phyloP scores from a whole-genome alignment of 306 rosid species.

The Sphenostylis stenocarpa region DNA sequence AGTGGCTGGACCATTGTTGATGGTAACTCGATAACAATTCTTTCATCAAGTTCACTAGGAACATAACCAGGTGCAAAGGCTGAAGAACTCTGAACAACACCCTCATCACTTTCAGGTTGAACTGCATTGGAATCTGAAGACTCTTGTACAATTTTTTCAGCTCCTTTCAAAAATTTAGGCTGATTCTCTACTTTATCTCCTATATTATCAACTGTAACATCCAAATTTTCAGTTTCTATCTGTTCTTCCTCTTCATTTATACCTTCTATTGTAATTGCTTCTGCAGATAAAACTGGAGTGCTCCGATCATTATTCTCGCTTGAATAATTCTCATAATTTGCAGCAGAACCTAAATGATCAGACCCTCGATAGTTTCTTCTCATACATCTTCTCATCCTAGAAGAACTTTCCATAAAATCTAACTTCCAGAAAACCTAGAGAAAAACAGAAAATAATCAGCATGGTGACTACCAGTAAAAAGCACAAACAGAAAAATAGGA shows the following conservation, averaged over 20 bases:
- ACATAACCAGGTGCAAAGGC: constrained; percentile 76
- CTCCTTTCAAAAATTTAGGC: constrained; percentile 49
- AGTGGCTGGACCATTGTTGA: constrained; percentile 93
- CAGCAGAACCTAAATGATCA: constrained; percentile 92
- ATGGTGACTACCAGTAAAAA: neutral
- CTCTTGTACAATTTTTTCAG: constrained; percentile 41
- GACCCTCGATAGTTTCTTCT: constrained; percentile 82
- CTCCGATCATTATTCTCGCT: constrained; percentile 48
- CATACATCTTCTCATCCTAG: constrained; percentile 84
- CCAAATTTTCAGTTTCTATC: constrained; percentile 60
- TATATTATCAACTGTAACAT: constrained; percentile 43
- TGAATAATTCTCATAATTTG: constrained; percentile 66
- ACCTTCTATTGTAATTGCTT: constrained; percentile 71
- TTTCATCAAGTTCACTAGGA: constrained; percentile 89
- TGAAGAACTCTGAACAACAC: constrained; percentile 57
- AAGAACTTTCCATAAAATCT: constrained; percentile 91
- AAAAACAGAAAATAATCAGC: constrained; percentile 23
- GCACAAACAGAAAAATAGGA: constrained; percentile 11
- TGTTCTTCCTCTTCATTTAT: constrained; percentile 71
- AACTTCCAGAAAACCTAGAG: constrained; percentile 93
- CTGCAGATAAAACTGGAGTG: constrained; percentile 71
- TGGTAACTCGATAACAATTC: constrained; percentile 86
- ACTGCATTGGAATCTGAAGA: constrained; percentile 51
- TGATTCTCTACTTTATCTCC: constrained; percentile 49
- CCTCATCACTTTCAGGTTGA: constrained; percentile 56